These are phyloP conservation scores for Ampelocalamus luodianensis DNA, from an alignment of 176 grass and related monocot genomes.

Conservation along the genomic window DNA sequence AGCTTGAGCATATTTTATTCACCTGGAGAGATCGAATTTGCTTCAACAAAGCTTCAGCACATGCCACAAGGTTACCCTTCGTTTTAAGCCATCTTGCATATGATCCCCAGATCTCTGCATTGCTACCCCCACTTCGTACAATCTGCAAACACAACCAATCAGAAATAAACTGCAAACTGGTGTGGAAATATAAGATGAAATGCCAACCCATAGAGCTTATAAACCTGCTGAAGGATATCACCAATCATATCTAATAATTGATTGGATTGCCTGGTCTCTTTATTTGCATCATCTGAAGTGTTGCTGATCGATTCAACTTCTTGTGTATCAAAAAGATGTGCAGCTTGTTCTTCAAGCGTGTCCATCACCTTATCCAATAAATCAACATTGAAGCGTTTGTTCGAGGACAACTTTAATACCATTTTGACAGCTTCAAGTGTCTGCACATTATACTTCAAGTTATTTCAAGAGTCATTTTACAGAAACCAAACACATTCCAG, in stretches of 20 bases:
- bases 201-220: constrained; percentile 20
- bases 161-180: constrained; percentile 15
- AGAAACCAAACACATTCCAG: constrained; percentile 11
- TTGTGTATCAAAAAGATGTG: constrained; percentile 40
- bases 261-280: constrained; percentile 55
- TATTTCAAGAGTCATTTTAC: constrained; percentile 32
- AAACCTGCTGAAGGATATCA: constrained; percentile 79
- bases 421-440: constrained; percentile 85
- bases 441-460: constrained; percentile 52
- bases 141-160: constrained; percentile 38
- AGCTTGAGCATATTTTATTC: constrained; percentile 29
- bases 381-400: constrained; percentile 66
- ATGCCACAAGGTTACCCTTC: constrained; percentile 80
- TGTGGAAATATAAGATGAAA: constrained; percentile 30
- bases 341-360: constrained; percentile 54
- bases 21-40: constrained; percentile 96
- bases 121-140: constrained; percentile 67
- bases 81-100: constrained; percentile 85
- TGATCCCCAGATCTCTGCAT: constrained; percentile 75
- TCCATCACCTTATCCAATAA: constrained; percentile 79
- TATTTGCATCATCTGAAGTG: constrained; percentile 45
- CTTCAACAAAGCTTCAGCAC: constrained; percentile 79
- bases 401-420: constrained; percentile 70
- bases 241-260: constrained; percentile 82
- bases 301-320: constrained; percentile 44